A percentile compares a stretch with the other conserved stretches of the same genome.
These are phyloP conservation scores for Candida pseudoviswanathii DNA, from an alignment of 1,139 yeast genomes.

Conservation along the genomic window DNA sequence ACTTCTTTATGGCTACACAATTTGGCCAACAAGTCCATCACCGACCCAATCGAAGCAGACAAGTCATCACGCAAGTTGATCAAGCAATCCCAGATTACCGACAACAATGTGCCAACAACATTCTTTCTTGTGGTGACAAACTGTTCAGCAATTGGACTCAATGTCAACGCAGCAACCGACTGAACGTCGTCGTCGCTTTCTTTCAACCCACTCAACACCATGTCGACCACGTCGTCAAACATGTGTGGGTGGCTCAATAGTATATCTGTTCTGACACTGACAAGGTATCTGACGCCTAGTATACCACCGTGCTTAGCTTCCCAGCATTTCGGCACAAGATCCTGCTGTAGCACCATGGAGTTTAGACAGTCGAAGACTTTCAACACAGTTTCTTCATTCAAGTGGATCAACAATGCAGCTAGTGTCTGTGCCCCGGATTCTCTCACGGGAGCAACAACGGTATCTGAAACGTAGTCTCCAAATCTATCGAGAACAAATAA, in stretches of 20 bases:
- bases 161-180: slow-evolving; percentile 92
- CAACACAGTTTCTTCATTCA: slow-evolving; percentile 54
- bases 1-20: slow-evolving; percentile 83
- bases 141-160: slow-evolving; percentile 85
- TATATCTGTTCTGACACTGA: slow-evolving; percentile 83
- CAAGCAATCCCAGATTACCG: slow-evolving; percentile 86
- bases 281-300: slow-evolving; percentile 90
- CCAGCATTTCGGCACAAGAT: slow-evolving; percentile 61
- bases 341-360: slow-evolving; percentile 71
- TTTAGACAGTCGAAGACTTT: slow-evolving; percentile 68
- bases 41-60: slow-evolving; percentile 93
- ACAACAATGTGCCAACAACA: slow-evolving; percentile 64
- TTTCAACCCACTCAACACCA: slow-evolving; percentile 84
- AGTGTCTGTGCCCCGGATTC: slow-evolving; percentile 95
- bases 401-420: slow-evolving; percentile 81
- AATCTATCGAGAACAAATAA: slow-evolving; percentile 91
- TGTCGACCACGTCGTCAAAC: slow-evolving; percentile 71
- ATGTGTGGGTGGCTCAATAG: slow-evolving; percentile 60
- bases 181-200: slow-evolving; percentile 95
- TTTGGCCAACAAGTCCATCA: slow-evolving; percentile 90
- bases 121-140: slow-evolving; percentile 69
- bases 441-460: slow-evolving; percentile 97
- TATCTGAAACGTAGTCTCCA: slow-evolving; percentile 97
- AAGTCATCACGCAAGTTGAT: slow-evolving; percentile 86
- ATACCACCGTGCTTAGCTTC: slow-evolving; percentile 99